Percentiles rank a stretch among this genome's conserved stretches.
Evolutionary conservation across 176 grass and related monocot species (phyloP).

Genomic region (Cenchrus fungigraminus): DNA sequence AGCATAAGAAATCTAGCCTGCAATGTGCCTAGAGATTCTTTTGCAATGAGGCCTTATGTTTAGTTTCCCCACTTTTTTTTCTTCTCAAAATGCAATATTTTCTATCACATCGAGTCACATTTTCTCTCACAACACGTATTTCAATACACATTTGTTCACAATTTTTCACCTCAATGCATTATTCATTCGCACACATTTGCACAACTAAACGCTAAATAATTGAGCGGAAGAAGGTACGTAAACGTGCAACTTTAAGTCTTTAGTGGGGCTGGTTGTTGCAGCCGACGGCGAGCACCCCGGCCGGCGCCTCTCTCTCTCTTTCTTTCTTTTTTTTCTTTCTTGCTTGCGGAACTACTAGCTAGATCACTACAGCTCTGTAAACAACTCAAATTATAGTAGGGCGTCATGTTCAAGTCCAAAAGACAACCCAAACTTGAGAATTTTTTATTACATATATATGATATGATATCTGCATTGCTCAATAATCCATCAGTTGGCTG

Average conservation of each 20-base stretch:
- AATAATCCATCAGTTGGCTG: background rate
- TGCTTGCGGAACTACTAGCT: slow-evolving; percentile 2
- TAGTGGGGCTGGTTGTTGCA: slow-evolving; percentile 24
- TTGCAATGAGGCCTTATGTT: background rate
- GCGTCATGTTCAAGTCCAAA: background rate
- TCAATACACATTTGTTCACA: too few relatives aligned
- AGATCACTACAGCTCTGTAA: background rate
- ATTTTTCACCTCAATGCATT: too few relatives aligned
- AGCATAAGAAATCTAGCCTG: background rate
- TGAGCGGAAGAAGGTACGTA: background rate
- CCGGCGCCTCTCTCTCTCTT: background rate
- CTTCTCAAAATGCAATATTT: too few relatives aligned
- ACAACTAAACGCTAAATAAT: background rate
- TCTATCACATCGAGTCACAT: too few relatives aligned
- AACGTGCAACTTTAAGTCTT: background rate
- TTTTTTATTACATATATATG: background rate
- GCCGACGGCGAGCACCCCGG: too few relatives aligned
- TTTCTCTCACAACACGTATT: too few relatives aligned
- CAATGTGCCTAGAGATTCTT: background rate
- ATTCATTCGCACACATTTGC: too few relatives aligned
- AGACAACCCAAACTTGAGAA: background rate
- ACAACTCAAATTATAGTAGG: background rate
- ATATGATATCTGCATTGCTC: background rate
- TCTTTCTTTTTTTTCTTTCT: background rate
- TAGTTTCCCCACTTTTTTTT: too few relatives aligned